Base-by-base conservation (phyloP, 108 stramenopile species). In the Skeletonema marinoi region DNA sequence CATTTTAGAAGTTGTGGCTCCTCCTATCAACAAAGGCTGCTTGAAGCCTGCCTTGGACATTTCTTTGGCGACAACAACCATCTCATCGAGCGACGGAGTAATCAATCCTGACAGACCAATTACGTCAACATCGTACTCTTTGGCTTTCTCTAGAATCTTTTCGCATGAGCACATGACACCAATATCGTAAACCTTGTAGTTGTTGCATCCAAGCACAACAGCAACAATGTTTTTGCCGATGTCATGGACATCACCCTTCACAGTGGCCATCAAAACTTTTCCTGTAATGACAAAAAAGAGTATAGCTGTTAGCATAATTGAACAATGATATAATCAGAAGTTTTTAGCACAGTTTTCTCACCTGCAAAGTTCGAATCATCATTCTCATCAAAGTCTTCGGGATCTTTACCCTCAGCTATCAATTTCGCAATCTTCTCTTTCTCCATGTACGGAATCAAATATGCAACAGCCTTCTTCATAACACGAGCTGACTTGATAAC, bases 201-300 rank as follows among this genome's bases (percentile, higher is more conserved):
- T 98, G 87, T 99, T 99, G 93, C 99, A 99, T 14, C 98, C 98
- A 31, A 99, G 89, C 30, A 99, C 98, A 41, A 99, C 98, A 58
- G 97, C 93, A 44, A 99, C 98, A 82, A 99, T 99, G 85, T 99
- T 99, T 86, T 99, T 99, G 65, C 99, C 99, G 67, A 99, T 99
- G 72, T 99, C 99, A 83, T 99, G 99, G 30, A 99, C 99, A 81
- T 99, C 99, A 39, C 99, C 99, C 80, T 99, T 99, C 14, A 99
- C 99, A 30, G 99, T 99, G 16, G 99, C 99, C 88, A 99, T 98
- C 9, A 99, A 87, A 36, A 99, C 95, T 78, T 95, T 96, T n/a
- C 98, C 95, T 84, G 8, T 54, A 11, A n/a, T 0, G 51, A 16
- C 32, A 17, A 48, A 7, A 7, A 68, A 35, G 21, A 14, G 21